Conservation (phyloP, 306 rosid species). For the Myrica gale region DNA sequence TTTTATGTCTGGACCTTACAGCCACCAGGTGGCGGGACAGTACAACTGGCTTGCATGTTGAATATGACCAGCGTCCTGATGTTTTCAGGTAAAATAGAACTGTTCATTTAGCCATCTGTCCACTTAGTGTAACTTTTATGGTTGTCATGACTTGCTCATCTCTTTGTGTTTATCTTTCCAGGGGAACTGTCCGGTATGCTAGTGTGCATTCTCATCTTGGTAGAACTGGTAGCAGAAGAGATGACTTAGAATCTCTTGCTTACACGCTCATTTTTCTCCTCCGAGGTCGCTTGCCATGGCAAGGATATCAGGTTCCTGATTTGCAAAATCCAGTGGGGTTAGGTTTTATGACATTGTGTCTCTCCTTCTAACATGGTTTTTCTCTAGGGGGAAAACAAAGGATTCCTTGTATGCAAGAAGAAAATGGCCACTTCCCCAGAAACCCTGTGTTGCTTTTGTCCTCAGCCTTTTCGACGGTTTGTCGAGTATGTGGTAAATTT, state of each 20-base stretch:
- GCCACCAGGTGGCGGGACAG: constrained; percentile 77
- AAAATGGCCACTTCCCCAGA: constrained; percentile 89
- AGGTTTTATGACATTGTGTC: constrained; percentile 7
- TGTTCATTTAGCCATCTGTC: not conserved
- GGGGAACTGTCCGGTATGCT: constrained; percentile 87
- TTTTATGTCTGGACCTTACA: constrained; percentile 36
- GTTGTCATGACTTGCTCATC: not conserved
- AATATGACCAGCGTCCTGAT: constrained; percentile 93
- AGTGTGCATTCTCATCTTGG: constrained; percentile 91
- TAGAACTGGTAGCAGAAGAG: constrained; percentile 89
- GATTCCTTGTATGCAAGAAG: constrained; percentile 81
- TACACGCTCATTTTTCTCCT: constrained; percentile 81
- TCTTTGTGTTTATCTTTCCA: constrained; percentile 21
- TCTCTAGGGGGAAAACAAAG: constrained; percentile 86
- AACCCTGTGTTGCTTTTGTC: constrained; percentile 64
- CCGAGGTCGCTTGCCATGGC: constrained; percentile 92
- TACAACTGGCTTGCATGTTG: constrained; percentile 72
- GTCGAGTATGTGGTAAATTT: constrained; percentile 74
- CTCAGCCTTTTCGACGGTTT: constrained; percentile 70
- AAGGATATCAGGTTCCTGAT: constrained; percentile 65
- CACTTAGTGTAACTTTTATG: not conserved
- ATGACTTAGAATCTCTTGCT: constrained; percentile 93
- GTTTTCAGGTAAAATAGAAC: constrained; percentile 60
- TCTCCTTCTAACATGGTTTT: constrained; percentile 27
- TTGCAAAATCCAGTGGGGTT: not conserved